Evolutionary conservation across 345 rosid genomes (phyloP), one percentile per base, ranked within the genome.

Genomic region (Eutrema japonicum): DNA sequence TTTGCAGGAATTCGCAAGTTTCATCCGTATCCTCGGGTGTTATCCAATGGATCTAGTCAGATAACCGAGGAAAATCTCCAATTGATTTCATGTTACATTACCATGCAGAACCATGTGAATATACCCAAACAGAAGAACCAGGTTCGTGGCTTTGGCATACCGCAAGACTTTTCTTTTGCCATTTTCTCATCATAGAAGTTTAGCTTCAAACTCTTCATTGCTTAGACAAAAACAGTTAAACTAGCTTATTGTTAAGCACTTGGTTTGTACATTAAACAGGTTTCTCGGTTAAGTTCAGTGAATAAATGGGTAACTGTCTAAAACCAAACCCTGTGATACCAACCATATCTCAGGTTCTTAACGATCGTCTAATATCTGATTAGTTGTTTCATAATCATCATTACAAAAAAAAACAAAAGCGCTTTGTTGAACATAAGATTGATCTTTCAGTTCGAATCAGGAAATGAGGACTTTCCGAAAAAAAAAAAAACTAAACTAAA

Each of bases 21-120:
- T 85, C 82, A 85, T 94, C 47, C 93, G 96, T 7, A 80, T 94
- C 47, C 93, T 94, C 11, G 97, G 97, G 43, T 85, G 89, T 82
- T 91, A 91, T 75, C 90, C 89, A 0, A 79, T 71, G 62, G 95
- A 88, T 73, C 47, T 33, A 64, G 47, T 57, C 53, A 30, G 32
- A 10, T 79, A 76, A 76, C 30, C 29, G 1, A 63, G 64, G 38
- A 3, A 18, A 33, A 22, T 36, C 64, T 71, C 43, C 38, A 33
- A 6, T 12, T 29, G 71, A 64, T 64, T 64, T 27, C 64, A 29
- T 51, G 46, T 16, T 50, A 14, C 66, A 52, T 29, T 62, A 30
- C 66, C 10, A 29, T 55, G 65, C 45, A 55, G 54, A 57, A 70
- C 27, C 72, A 50, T 64, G 76, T 77, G 80, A 71, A 77, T 77